These are phyloP conservation scores for Iberis pinnata DNA, from an alignment of 345 rosid species.

Conservation along the genomic window DNA sequence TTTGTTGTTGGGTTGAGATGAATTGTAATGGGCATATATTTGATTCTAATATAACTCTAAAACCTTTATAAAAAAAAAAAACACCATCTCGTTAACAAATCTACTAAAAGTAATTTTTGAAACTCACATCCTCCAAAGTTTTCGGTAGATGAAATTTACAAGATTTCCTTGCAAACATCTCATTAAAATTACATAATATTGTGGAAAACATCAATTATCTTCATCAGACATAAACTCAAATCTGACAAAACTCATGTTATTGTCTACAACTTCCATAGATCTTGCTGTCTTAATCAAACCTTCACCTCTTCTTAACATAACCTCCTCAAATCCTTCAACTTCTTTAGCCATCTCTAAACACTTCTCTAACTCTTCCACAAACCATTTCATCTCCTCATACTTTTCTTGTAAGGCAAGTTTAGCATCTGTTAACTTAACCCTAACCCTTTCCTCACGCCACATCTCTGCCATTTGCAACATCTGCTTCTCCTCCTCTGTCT, in stretches of 20 bases:
- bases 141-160: not conserved
- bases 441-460: conserved; percentile 90
- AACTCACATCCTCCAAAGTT: too few relatives aligned
- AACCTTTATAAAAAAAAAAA: too few relatives aligned
- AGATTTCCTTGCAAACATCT: not conserved
- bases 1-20: too few relatives aligned
- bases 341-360: conserved; percentile 18
- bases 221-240: conserved; percentile 9
- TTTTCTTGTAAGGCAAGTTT: conserved; percentile 43
- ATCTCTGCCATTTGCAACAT: conserved; percentile 85
- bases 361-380: conserved; percentile 34
- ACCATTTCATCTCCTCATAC: conserved; percentile 39
- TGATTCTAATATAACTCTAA: too few relatives aligned
- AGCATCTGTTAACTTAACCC: conserved; percentile 75
- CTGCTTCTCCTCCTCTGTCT: conserved; percentile 65
- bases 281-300: conserved; percentile 19
- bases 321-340: conserved; percentile 13
- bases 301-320: conserved; percentile 16
- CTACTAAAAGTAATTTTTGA: too few relatives aligned
- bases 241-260: conserved; percentile 1
- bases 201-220: not conserved
- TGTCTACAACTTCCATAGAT: conserved; percentile 8
- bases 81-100: too few relatives aligned
- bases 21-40: too few relatives aligned
- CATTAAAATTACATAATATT: not conserved